Evolutionary conservation across 23 red algal species (phyloP).

Genomic region (Gracilariopsis chorda): DNA sequence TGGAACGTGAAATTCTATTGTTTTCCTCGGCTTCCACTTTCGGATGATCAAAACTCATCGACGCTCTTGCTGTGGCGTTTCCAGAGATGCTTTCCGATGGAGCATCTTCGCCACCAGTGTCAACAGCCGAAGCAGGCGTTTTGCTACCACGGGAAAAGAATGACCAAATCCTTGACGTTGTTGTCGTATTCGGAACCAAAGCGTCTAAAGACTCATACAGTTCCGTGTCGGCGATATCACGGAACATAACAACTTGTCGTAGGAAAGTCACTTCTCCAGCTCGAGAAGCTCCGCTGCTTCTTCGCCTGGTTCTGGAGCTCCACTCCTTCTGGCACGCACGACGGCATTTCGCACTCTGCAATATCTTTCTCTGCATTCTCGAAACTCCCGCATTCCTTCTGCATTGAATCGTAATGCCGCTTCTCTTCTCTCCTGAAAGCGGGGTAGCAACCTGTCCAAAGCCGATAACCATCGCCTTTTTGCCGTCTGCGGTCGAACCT

Average conservation of each 20-base stretch:
- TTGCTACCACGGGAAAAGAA: slow-evolving; percentile 40
- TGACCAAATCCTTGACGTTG: slow-evolving; percentile 59
- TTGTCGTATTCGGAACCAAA: background rate
- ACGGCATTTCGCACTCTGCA: slow-evolving; percentile 42
- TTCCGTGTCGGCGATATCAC: slow-evolving; percentile 52
- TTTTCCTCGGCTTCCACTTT: background rate
- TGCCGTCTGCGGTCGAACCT: slow-evolving; percentile 62
- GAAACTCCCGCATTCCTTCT: slow-evolving; percentile 33
- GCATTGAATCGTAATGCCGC: slow-evolving; percentile 48
- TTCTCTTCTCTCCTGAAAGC: slow-evolving; percentile 61
- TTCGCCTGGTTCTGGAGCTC: slow-evolving; percentile 16
- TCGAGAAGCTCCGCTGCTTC: slow-evolving; percentile 31
- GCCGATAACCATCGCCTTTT: slow-evolving; percentile 73
- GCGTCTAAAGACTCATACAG: background rate
- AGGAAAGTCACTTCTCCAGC: slow-evolving; percentile 36
- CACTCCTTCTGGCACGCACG: slow-evolving; percentile 17
- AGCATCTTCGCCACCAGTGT: background rate
- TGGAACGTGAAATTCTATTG: background rate
- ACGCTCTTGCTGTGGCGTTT: background rate
- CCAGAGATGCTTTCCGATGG: background rate
- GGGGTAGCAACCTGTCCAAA: slow-evolving; percentile 68
- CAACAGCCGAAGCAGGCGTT: background rate
- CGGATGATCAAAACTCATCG: background rate
- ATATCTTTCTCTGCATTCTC: slow-evolving; percentile 63
- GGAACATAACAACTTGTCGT: slow-evolving; percentile 53